A percentile compares a stretch with the other conserved stretches of the same genome.
Conservation (phyloP, 345 rosid genomes). For the Brassica napus region DNA sequence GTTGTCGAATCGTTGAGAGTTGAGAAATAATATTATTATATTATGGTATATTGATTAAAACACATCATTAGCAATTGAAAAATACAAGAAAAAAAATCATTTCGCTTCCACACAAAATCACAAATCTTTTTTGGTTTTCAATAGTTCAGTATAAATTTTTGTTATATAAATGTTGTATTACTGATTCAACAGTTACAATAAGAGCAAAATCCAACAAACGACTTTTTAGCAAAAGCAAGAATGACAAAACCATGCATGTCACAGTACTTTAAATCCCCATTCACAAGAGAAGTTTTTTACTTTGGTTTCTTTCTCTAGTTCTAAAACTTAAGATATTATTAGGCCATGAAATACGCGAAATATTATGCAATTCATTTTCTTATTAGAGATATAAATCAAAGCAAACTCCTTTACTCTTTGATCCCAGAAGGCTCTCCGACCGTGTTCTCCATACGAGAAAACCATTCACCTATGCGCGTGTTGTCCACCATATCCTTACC, state of each 20-base stretch:
- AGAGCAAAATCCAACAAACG: neutral
- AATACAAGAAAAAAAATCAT: too few species aligned
- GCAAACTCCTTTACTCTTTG: constrained; percentile 36
- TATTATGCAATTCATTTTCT: constrained; percentile 16
- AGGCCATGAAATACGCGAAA: constrained; percentile 20
- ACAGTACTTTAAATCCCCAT: constrained; percentile 1
- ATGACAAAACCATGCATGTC: constrained; percentile 12
- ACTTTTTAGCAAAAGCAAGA: neutral
- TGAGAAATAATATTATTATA: too few species aligned
- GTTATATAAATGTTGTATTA: neutral
- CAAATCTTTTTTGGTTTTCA: too few species aligned
- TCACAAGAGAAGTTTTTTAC: constrained; percentile 26
- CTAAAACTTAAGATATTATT: constrained; percentile 14
- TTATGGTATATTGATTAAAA: too few species aligned
- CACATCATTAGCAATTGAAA: too few species aligned
- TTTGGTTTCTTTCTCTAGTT: constrained; percentile 25
- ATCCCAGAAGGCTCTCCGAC: constrained; percentile 69
- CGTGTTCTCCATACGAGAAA: constrained; percentile 64
- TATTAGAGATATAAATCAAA: constrained; percentile 8
- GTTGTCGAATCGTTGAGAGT: too few species aligned
- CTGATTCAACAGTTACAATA: neutral
- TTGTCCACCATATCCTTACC: constrained; percentile 93
- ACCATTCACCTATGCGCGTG: constrained; percentile 87
- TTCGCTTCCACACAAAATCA: too few species aligned
- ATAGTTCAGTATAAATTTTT: too few species aligned